Evolutionary conservation across 129 eudicot species (phyloP).

Genomic region (Lonicera japonica): DNA sequence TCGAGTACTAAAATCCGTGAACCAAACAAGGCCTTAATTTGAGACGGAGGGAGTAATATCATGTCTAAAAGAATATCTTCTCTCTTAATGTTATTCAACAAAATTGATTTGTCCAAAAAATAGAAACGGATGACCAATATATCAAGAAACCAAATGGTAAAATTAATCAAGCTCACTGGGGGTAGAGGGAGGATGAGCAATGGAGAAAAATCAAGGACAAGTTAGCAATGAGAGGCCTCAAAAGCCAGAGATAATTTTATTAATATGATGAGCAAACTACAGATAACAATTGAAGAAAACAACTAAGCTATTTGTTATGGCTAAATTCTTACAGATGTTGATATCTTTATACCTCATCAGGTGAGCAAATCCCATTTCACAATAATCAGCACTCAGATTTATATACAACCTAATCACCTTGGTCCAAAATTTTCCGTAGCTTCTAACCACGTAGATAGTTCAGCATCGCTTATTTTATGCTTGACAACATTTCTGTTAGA

Average conservation of each 20-base stretch:
- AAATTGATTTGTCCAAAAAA: not conserved
- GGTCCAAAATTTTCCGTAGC: slow-evolving; percentile 41
- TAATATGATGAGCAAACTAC: slow-evolving; percentile 24
- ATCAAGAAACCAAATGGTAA: not conserved
- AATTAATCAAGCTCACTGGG: not conserved
- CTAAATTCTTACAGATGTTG: slow-evolving; percentile 38
- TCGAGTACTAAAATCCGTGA: too few relatives aligned
- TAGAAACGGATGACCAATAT: not conserved
- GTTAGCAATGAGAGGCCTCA: slow-evolving; percentile 13
- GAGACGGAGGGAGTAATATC: too few relatives aligned
- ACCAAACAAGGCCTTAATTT: too few relatives aligned
- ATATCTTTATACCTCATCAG: slow-evolving; percentile 43
- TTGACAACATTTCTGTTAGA: slow-evolving; percentile 26
- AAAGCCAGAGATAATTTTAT: slow-evolving; percentile 26
- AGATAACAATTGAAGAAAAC: slow-evolving; percentile 27
- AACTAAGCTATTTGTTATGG: slow-evolving; percentile 33
- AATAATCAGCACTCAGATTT: slow-evolving; percentile 57
- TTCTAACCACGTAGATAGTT: slow-evolving; percentile 24
- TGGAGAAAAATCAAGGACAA: slow-evolving; percentile 2
- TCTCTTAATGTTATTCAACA: not conserved
- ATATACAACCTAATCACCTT: slow-evolving; percentile 61
- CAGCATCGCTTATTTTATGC: slow-evolving; percentile 13
- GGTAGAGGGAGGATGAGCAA: not conserved
- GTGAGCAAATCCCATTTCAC: slow-evolving; percentile 35
- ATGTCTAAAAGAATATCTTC: not conserved